Percentiles rank a stretch among this genome's conserved stretches.
Conservation (phyloP, 2,329 filamentous ascomycete genomes). For the Botrytis paeoniae region DNA sequence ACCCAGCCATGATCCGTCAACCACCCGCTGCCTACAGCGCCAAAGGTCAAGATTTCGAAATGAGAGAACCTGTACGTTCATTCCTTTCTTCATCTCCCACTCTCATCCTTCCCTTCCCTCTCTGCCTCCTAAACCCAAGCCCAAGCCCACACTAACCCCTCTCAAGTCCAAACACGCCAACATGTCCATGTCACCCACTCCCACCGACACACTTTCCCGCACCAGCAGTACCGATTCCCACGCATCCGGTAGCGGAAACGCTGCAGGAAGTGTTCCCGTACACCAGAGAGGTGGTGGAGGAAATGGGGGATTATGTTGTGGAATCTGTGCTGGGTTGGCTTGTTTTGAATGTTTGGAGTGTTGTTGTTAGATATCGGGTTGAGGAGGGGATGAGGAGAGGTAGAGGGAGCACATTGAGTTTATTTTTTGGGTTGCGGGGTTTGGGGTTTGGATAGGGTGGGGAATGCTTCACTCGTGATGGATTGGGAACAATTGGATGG, state of each 20-base stretch:
- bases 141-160: not conserved
- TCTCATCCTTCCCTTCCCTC: not conserved
- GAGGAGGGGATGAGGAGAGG: not conserved
- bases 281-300: not conserved
- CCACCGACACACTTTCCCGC: not conserved
- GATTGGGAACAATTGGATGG: not conserved
- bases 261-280: not conserved
- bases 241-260: not conserved
- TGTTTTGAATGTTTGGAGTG: conserved; percentile 20
- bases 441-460: not conserved
- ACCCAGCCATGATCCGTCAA: conserved; percentile 18
- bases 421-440: not conserved
- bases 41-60: not conserved
- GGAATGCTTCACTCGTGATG: not conserved
- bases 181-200: not conserved
- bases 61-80: conserved; percentile 3
- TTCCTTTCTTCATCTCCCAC: not conserved
- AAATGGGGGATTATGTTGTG: conserved; percentile 6
- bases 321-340: conserved; percentile 16
- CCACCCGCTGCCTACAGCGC: conserved; percentile 1
- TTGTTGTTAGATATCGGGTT: conserved; percentile 3
- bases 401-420: not conserved
- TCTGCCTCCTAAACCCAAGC: not conserved
- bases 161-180: not conserved
- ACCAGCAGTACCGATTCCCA: not conserved